Evolutionary conservation across 495 filamentous ascomycete species (phyloP), one percentile per base, ranked within the genome.

Genomic region (Penicillium coffeae): DNA sequence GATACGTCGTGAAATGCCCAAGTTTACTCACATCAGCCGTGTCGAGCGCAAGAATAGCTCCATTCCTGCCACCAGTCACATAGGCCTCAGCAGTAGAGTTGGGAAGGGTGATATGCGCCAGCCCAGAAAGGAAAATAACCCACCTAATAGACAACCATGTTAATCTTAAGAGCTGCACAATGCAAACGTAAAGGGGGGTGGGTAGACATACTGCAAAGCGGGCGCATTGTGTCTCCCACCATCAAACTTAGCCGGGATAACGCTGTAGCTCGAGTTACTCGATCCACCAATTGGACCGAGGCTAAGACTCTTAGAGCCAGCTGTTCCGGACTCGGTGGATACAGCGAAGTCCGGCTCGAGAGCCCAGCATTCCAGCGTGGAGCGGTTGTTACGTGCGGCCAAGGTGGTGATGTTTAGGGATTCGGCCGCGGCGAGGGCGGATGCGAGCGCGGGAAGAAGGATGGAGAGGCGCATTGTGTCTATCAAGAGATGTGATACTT

Each of bases 301-400:
- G 16, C 58, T 44, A 2, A 71, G 50, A 9, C 54, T 37, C 1
- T 56, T 43, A 1, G 68, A 51, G 12, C 79, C 77, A 2, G 64
- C 21, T 5, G 58, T 75, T 0, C 79, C 79, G n/a, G 76, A 45
- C 33, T 64, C 25, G 3, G 55, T 45, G 10, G 75, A 76, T 0
- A 50, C 54, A 13, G 52, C 36, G 52, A 79, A 74, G 0, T 71
- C 72, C 0, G 62, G 54, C n/a, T 51, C 39, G 14, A 80, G 56
- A 33, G 72, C 60, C 79, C 79, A 82, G 64, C 78, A 82, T 63
- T 80, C 70, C n/a, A 82, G 54, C 0, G 64, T 68, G 8, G 79
- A 81, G 27, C 56, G 54, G 52, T 66, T 64, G 41, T 68, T 51
- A 56, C 58, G 45, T 34, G 71, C 56, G 43, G 56, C 48, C 37